Evolutionary conservation across 2,329 filamentous ascomycete species (phyloP).

Genomic region (Neocatenulostroma microsporum): DNA sequence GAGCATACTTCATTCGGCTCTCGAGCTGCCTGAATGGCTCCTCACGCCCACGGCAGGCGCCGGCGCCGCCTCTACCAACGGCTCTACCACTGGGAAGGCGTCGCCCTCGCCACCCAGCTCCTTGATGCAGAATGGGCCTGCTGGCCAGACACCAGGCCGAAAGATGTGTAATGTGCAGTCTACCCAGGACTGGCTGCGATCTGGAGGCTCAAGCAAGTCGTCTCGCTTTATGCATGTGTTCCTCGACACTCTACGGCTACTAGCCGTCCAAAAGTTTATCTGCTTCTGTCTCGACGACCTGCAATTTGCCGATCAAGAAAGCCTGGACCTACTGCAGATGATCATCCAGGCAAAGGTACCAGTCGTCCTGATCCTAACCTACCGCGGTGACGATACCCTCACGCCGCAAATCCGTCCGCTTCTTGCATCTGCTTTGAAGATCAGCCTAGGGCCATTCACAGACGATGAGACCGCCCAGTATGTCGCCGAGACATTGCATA

Average conservation of each 20-base stretch:
- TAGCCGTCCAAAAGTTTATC: slow-evolving; percentile 77
- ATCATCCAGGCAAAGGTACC: slow-evolving; percentile 72
- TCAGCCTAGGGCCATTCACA: slow-evolving; percentile 63
- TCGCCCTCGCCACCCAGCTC: background rate
- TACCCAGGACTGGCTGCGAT: slow-evolving; percentile 37
- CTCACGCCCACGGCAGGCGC: slow-evolving; percentile 19
- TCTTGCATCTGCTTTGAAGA: slow-evolving; percentile 49
- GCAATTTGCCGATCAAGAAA: slow-evolving; percentile 84
- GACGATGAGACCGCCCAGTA: slow-evolving; percentile 78
- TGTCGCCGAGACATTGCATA: slow-evolving; percentile 72
- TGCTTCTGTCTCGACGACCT: slow-evolving; percentile 84
- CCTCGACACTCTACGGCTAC: slow-evolving; percentile 72
- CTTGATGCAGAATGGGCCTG: background rate
- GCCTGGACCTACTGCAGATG: slow-evolving; percentile 70
- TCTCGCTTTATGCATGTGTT: slow-evolving; percentile 82
- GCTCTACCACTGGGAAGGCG: background rate
- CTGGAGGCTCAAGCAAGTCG: slow-evolving; percentile 41
- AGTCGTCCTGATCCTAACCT: slow-evolving; percentile 72
- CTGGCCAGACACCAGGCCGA: slow-evolving; percentile 2
- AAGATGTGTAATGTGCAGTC: slow-evolving; percentile 30
- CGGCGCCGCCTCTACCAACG: background rate
- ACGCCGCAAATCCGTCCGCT: slow-evolving; percentile 31
- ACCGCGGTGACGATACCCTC: slow-evolving; percentile 35
- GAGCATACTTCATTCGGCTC: slow-evolving; percentile 47
- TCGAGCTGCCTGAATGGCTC: slow-evolving; percentile 62